Base-by-base conservation (phyloP, 306 rosid genomes). In the Datisca glomerata region DNA sequence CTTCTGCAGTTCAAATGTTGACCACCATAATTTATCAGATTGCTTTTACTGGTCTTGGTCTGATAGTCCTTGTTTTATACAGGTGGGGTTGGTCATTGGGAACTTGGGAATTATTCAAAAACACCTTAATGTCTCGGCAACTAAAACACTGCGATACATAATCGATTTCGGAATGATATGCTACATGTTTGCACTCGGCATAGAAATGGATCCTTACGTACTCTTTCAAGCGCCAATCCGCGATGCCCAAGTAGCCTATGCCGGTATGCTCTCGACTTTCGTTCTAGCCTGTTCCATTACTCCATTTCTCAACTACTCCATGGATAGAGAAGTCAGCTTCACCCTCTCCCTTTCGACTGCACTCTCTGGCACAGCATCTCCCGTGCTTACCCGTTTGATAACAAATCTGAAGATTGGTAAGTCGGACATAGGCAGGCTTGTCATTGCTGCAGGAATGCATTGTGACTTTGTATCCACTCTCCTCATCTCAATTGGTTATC, bases 101-200 rank as follows among this genome's bases (percentile, higher is more conserved):
- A 89, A 84, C 64, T 21, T 73, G 16, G 55, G 63, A 4, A 69
- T 83, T 56, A 55, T 78, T 20, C 85, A 72, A 18, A 13, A 20
- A 6, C 13, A 44, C 7, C 39, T 67, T 32, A 55, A 49, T 15
- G 10, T 51, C 29, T 49, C 76, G 65, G 23, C 50, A 8, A 45
- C 61, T 31, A 56, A 10, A 17, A 66, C 89, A 2, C 56, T 89
- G 49, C 58, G 71, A 12, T 65, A 65, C 45, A 71, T 89, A 21
- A 72, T 84, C 12, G 98, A 84, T 60, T 73, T 78, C 29, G 98
- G 86, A 3, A 89, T 89, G 95, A 68, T 66, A 37, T 73, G 85
- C 55, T 84, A 89, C 69, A 89, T 89, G 98, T 75, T 89, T 46
- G 91, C 74, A 33, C 51, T 89, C 47, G 98, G 98, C 7, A 63